Evolutionary conservation across 2,329 filamentous ascomycete species (phyloP), one percentile per base, ranked within the genome.

Genomic region (Cordyceps fumosorosea): DNA sequence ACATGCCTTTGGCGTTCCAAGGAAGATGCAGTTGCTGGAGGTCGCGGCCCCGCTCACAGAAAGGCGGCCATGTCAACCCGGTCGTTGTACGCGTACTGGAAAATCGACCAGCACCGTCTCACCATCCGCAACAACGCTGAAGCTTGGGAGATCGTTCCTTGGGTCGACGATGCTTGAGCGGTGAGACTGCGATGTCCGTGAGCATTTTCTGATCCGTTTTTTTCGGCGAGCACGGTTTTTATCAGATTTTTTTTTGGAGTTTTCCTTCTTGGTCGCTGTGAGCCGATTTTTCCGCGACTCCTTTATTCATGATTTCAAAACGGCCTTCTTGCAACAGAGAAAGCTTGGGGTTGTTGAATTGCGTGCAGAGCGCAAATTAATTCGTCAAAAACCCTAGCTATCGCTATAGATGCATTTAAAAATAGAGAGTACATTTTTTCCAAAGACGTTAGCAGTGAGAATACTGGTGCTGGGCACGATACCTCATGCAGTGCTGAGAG

Each of bases 1-100:
- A 96, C 92, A 55, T 92, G 86, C 73, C 72, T 89, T 64, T 89
- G 86, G 86, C 78, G 84, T 65, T 82, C 81, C 37, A 78, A 80
- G 50, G 77, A 82, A 47, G 84, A 88, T 69, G 86, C 86, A 44
- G 79, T 77, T 67, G 78, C 79, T 65, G 86, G 85, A 63, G 84
- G 84, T 34, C 74, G 79, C 59, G 85, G 85, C 14, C 80, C 81
- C 54, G 87, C 86, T 63, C 82, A 85, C 72, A 76, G 77, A 63
- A 77, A 89, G 80, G 92, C 81, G 71, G 90, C 76, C 80, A 84
- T 85, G 73, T 86, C 76, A 74, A 83, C 79, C 71, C 84, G 77
- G 76, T 84, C 81, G 74, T 83, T 78, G 75, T 89, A 81, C 75
- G 83, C 74, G 74, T 89, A 75, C 81, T 89, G 89, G 82, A 79